Evolutionary conservation across 306 rosid species (phyloP), one percentile per base, ranked within the genome.

Genomic region (Medicago ruthenica): DNA sequence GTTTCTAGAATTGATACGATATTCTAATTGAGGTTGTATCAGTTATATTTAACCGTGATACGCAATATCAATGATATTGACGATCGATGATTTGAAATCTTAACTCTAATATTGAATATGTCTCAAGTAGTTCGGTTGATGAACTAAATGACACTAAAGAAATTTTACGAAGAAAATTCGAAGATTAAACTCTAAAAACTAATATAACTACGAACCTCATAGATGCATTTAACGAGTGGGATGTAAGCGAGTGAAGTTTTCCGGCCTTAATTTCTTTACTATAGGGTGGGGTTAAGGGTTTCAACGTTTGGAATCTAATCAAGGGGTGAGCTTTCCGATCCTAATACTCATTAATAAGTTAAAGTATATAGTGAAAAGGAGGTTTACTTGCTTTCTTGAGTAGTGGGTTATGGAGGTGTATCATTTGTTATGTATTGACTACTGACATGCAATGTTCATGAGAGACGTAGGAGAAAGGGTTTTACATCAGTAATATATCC

Each of bases 341-440:
- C 9, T 50, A n/a, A 50, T n/a, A 15, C 21, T 50, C 21, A 50
- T 50, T 50, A 50, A 42, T 10, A 40, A 42, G 12, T 0, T 9
- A 9, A 1, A 45, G 2, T 13, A 45, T 45, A 45, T 13, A 50
- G 12, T 53, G 59, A 53, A 53, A 53, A 8, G 24, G 11, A 8
- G n/a, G n/a, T n/a, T n/a, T n/a, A 53, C 59, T 53, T 54, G 13
- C 18, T 54, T 54, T 54, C 60, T 54, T 54, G 60, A 18, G 60
- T 54, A 18, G 8, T 54, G 60, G 27, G 22, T 54, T 22, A 21
- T 22, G 5, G 13, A 24, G 2, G 27, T 24, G 27, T 55, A 55
- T 55, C 34, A 55, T 55, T 8, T 54, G 24, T 8, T 24, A 24
- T 31, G 36, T n/a, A n/a, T n/a, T n/a, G n/a, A n/a, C n/a, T n/a